Evolutionary conservation across 2,329 filamentous ascomycete species (phyloP).

Genomic region (Dothideomycetes sp.): DNA sequence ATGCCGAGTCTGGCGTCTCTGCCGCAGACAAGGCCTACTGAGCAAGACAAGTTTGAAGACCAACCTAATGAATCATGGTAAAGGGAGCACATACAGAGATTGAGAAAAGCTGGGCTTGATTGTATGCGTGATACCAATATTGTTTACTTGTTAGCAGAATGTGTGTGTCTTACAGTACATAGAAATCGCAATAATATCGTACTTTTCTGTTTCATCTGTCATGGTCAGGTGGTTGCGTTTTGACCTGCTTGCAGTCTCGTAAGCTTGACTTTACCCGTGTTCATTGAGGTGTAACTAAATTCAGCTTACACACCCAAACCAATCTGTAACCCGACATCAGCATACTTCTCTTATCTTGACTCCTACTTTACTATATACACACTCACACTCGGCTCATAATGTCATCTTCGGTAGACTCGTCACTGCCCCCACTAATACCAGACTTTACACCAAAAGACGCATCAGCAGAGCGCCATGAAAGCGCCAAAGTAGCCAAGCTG

Average conservation of each 20-base stretch:
- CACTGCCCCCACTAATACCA: slow-evolving; percentile 14
- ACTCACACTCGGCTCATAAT: not conserved
- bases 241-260: too few relatives aligned
- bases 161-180: not conserved
- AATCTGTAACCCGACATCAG: not conserved
- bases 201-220: too few relatives aligned
- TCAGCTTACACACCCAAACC: not conserved
- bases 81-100: not conserved
- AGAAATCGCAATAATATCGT: too few relatives aligned
- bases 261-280: too few relatives aligned
- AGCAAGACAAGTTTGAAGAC: too few relatives aligned
- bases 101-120: not conserved
- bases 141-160: not conserved
- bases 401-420: slow-evolving; percentile 14
- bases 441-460: slow-evolving; percentile 13
- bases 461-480: slow-evolving; percentile 16
- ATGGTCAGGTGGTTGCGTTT: too few relatives aligned
- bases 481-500: slow-evolving; percentile 22
- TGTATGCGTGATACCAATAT: not conserved
- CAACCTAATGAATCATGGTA: too few relatives aligned
- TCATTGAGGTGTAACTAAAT: not conserved
- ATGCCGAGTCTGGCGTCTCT: not conserved
- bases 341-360: too few relatives aligned
- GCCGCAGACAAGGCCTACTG: not conserved
- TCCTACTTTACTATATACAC: not conserved